Percentiles rank a stretch among this genome's conserved stretches.
Evolutionary conservation across 305 asterid genomes (phyloP).

Genomic region (Solanum hybrid): DNA sequence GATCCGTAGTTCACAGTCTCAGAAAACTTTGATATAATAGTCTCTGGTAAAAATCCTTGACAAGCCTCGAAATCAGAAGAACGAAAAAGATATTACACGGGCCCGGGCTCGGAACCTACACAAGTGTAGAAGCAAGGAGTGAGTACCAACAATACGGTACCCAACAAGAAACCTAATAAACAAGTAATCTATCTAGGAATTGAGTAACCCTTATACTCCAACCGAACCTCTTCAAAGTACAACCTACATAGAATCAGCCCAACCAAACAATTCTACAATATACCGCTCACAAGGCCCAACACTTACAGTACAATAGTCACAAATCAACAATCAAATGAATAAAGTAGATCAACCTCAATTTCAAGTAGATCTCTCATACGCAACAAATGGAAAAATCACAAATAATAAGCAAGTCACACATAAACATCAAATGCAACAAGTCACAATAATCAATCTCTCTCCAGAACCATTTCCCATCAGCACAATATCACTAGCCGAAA

Average conservation of each 20-base stretch:
- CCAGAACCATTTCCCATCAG: background rate
- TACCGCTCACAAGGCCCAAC: background rate
- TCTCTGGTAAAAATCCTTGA: background rate
- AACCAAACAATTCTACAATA: background rate
- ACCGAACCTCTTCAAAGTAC: background rate
- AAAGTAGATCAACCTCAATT: background rate
- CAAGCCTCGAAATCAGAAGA: background rate
- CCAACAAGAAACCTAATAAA: background rate
- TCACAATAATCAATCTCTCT: background rate
- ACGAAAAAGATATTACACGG: background rate
- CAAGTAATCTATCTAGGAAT: background rate
- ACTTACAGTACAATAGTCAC: background rate
- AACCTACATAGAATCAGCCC: background rate
- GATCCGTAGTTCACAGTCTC: background rate
- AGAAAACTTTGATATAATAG: background rate
- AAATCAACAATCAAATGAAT: no score
- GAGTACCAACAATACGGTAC: background rate
- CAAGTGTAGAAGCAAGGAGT: background rate
- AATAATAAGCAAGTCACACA: background rate
- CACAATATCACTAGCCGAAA: background rate
- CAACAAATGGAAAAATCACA: background rate
- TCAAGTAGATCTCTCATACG: background rate
- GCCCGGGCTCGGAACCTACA: background rate
- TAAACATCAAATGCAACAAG: no score
- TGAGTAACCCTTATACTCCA: background rate